Conservation (phyloP, 1,284 basidiomycete genomes). For the Abortiporus biennis region DNA sequence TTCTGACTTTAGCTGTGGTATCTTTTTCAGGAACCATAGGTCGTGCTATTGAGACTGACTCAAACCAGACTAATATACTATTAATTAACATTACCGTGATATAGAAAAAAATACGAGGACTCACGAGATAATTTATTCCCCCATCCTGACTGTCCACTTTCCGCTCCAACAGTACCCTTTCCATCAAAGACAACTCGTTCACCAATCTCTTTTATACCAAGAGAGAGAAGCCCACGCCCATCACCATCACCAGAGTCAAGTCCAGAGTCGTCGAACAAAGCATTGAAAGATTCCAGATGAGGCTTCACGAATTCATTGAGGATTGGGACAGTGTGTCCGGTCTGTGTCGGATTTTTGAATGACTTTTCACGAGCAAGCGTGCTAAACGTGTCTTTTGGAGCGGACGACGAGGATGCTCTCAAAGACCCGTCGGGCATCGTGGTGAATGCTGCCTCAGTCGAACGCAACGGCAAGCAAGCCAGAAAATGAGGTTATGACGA, state of each 20-base stretch:
- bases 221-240: constrained; percentile 74
- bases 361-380: constrained; percentile 81
- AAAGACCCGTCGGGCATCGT: constrained; percentile 29
- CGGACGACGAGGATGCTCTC: constrained; percentile 13
- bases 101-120: constrained; percentile 33
- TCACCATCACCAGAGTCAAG: constrained; percentile 67
- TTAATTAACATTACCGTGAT: constrained; percentile 5
- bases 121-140: constrained; percentile 80
- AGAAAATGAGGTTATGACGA: no score
- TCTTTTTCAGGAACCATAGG: constrained; percentile 89
- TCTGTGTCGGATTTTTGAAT: constrained; percentile 75
- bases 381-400: constrained; percentile 58
- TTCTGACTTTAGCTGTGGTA: constrained; percentile 68
- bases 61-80: constrained; percentile 74
- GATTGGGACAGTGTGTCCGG: constrained; percentile 71
- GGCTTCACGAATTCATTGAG: constrained; percentile 93
- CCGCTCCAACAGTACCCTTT: constrained; percentile 44
- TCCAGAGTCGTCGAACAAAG: constrained; percentile 85
- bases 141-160: constrained; percentile 54
- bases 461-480: no score
- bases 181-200: constrained; percentile 92
- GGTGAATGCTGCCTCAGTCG: neutral
- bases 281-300: constrained; percentile 96
- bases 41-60: constrained; percentile 77
- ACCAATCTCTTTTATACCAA: constrained; percentile 82